A percentile compares a stretch with the other conserved stretches of the same genome.
Evolutionary conservation across 1,284 basidiomycete species (phyloP).

Genomic region (Sporisorium reilianum): DNA sequence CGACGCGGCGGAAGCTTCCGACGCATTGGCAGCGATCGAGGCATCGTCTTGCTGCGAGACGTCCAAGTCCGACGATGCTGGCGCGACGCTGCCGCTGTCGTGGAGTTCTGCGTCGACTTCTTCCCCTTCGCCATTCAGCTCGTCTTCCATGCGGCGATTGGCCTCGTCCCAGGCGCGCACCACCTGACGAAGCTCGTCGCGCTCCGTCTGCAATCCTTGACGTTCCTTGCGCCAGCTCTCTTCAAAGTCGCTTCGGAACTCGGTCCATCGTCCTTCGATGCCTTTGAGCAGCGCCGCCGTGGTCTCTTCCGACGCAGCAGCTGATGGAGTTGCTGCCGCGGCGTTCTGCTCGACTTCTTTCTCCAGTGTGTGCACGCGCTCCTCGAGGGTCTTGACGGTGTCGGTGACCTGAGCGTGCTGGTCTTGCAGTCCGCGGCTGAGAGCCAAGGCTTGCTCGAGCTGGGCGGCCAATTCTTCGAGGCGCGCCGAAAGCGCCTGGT

Average conservation of each 20-base stretch:
- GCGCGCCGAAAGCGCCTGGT: conserved; percentile 79
- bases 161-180: conserved; percentile 84
- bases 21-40: conserved; percentile 1
- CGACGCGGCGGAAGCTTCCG: conserved; percentile 7
- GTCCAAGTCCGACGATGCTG: conserved; percentile 6
- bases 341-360: conserved; percentile 55
- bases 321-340: conserved; percentile 8
- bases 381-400: conserved; percentile 82
- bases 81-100: conserved; percentile 1
- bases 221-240: conserved; percentile 73
- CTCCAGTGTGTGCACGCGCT: conserved; percentile 72
- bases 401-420: conserved; percentile 83
- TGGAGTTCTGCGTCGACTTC: conserved; percentile 5
- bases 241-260: conserved; percentile 71
- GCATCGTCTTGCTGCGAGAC: conserved; percentile 11
- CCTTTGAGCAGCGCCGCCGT: conserved; percentile 54
- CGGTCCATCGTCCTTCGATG: conserved; percentile 83
- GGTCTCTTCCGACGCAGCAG: conserved; percentile 22
- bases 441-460: conserved; percentile 80
- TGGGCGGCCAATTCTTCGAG: conserved; percentile 79
- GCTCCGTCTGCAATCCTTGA: conserved; percentile 84
- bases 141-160: conserved; percentile 71
- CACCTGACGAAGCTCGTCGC: conserved; percentile 79
- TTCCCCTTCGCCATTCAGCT: conserved; percentile 29
- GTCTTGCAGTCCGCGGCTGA: conserved; percentile 80